Percentiles rank a stretch among this genome's conserved stretches.
Conservation (phyloP, 495 filamentous ascomycete species). For the Annulohypoxylon maeteangense region DNA sequence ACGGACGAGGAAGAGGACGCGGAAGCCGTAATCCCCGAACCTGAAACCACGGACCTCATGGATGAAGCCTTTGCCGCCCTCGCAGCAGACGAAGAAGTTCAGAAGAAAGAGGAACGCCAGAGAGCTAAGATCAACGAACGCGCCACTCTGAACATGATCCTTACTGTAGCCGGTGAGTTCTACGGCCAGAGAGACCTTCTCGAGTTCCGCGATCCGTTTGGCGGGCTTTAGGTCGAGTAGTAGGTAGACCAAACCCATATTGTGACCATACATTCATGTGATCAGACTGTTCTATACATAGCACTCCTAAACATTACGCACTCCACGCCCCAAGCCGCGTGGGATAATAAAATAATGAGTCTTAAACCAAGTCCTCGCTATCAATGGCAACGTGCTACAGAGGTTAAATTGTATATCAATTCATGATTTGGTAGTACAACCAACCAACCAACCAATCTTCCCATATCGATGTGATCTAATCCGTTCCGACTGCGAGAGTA, state of each 20-base stretch:
- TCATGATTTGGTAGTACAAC: not conserved
- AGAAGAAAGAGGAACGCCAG: constrained; percentile 19
- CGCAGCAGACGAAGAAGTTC: constrained; percentile 28
- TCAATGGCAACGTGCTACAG: not conserved
- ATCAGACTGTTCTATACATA: constrained; percentile 6
- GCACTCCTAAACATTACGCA: not conserved
- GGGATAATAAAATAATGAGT: not conserved
- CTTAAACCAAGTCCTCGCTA: not conserved
- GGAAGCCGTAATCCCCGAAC: constrained; percentile 11
- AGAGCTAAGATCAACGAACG: constrained; percentile 57
- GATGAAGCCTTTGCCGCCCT: constrained; percentile 41
- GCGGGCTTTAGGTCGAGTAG: constrained; percentile 45
- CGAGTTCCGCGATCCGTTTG: constrained; percentile 69
- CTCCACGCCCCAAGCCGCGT: not conserved
- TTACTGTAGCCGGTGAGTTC: constrained; percentile 87
- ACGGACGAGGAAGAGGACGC: constrained; percentile 10
- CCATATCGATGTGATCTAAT: too few species aligned
- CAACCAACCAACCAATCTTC: not conserved
- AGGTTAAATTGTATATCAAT: not conserved
- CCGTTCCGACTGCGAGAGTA: not conserved
- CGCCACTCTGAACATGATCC: constrained; percentile 86
- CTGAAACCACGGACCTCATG: constrained; percentile 21
- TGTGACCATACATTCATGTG: not conserved
- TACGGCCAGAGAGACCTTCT: constrained; percentile 92
- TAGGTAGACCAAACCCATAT: constrained; percentile 6